Conservation (phyloP, 495 filamentous ascomycete species). For the Penicillium parvum region DNA sequence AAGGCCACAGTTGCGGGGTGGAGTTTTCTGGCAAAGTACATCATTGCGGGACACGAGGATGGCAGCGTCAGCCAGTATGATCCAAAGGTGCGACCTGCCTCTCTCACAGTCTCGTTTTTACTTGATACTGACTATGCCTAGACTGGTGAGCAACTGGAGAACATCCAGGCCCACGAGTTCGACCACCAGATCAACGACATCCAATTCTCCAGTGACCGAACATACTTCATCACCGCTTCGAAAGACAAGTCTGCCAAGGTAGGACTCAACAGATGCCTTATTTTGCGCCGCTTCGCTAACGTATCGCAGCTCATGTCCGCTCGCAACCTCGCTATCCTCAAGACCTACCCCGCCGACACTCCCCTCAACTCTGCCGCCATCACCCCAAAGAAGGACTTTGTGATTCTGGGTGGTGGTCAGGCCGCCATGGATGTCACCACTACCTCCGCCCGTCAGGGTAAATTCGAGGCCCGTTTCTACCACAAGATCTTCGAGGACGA, state of each 20-base stretch:
- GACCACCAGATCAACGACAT: constrained; percentile 86
- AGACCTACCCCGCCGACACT: constrained; percentile 90
- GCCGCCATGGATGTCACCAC: constrained; percentile 99
- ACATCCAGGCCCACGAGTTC: constrained; percentile 74
- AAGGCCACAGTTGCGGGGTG: constrained; percentile 96
- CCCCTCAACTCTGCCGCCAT: constrained; percentile 93
- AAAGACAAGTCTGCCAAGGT: constrained; percentile 98
- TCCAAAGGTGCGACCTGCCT: constrained; percentile 76
- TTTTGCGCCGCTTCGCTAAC: neutral
- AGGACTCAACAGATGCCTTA: constrained; percentile 10
- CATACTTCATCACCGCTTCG: constrained; percentile 94
- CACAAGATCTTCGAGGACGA: constrained; percentile 99
- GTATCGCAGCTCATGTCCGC: constrained; percentile 64
- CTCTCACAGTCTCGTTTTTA: too few relatives aligned
- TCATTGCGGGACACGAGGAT: constrained; percentile 96
- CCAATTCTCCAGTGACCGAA: constrained; percentile 89
- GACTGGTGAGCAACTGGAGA: constrained; percentile 78
- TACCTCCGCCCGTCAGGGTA: constrained; percentile 86
- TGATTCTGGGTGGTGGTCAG: constrained; percentile 95
- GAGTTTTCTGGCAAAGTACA: constrained; percentile 88
- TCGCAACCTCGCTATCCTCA: constrained; percentile 81
- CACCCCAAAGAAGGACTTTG: constrained; percentile 91
- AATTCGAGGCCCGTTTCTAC: constrained; percentile 98
- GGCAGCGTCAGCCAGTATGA: constrained; percentile 92
- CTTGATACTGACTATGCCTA: constrained; percentile 34